Base-by-base conservation (phyloP, 2,329 filamentous ascomycete species). In the Helicocarpus griseus region DNA sequence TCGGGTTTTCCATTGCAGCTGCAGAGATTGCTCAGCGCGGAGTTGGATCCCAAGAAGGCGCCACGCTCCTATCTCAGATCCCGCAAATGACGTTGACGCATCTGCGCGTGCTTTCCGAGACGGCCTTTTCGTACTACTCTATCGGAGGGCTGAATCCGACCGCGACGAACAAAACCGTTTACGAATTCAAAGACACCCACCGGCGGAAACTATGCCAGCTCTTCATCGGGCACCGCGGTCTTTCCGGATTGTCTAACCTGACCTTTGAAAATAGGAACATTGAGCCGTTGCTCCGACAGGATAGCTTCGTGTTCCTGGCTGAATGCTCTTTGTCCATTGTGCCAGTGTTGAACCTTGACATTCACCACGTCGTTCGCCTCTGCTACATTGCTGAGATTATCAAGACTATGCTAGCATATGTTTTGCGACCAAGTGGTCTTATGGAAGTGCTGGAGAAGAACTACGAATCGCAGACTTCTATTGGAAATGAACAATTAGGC, bases 11-110 rank as follows among this genome's bases (percentile, higher is more conserved):
- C 0, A 89, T 98, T 53, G 85, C 89, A 7, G 83, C 89, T 0
- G 83, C 87, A 3, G 93, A 98, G 69, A 95, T 97, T 57, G 85
- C 90, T 56, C 89, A 96, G 65, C 85, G 93, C 60, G 93, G 93
- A 5, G 76, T 89, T 3, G 86, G 88, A 59, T 82, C 83, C 21
- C 80, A 86, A 57, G 78, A 80, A 44, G 85, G 87, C 50, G 77
- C 82, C 66, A 91, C 86, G 4, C 72, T 97, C 43, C 69, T 97
- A 19, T 86, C 91, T 58, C 89, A 85, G 61, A 85, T 97, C 48
- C 85, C 93, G 0, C 86, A 91, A 52, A 83, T 95, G 65, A 79
- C 81, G 1, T 73, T 98, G 54, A 93, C 87, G 1, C 89, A 97
- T 65, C 76, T 98, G 26, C 86, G 90, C 46, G 84, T 97, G 26